phyloP scores from a whole-genome alignment of 2,329 filamentous ascomycete species.

The Tolypocladium ophioglossoides region DNA sequence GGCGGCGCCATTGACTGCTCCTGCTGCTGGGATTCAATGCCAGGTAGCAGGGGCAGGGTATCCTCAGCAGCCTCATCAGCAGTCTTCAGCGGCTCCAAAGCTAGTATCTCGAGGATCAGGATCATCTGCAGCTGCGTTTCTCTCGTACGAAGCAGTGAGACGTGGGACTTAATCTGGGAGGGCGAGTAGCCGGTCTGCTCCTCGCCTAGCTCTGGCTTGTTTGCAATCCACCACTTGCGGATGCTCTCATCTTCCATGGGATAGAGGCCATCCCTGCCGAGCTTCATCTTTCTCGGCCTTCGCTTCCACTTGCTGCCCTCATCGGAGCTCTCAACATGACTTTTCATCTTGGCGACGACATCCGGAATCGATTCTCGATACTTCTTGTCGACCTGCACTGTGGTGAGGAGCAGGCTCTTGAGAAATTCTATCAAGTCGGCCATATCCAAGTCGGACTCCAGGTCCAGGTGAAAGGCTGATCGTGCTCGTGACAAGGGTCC shows the following conservation, averaged over 20 bases:
- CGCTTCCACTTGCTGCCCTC: slow-evolving; percentile 33
- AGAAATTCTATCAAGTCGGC: slow-evolving; percentile 57
- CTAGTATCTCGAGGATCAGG: slow-evolving; percentile 64
- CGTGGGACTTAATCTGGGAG: slow-evolving; percentile 48
- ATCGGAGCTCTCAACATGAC: slow-evolving; percentile 45
- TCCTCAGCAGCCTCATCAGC: slow-evolving; percentile 30
- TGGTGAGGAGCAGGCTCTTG: slow-evolving; percentile 56
- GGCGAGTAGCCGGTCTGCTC: slow-evolving; percentile 36
- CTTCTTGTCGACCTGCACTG: slow-evolving; percentile 65
- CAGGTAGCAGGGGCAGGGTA: slow-evolving; percentile 34
- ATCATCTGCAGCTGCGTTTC: slow-evolving; percentile 78
- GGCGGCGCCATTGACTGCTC: slow-evolving; percentile 17
- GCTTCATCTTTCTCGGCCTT: slow-evolving; percentile 53
- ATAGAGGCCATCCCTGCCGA: slow-evolving; percentile 60
- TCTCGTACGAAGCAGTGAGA: slow-evolving; percentile 57
- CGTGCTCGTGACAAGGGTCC: slow-evolving; percentile 67
- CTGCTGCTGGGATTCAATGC: slow-evolving; percentile 16
- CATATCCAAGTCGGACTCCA: slow-evolving; percentile 49
- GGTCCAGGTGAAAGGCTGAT: slow-evolving; percentile 56
- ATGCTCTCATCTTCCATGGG: slow-evolving; percentile 54
- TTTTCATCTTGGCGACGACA: slow-evolving; percentile 47
- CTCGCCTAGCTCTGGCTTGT: slow-evolving; percentile 39
- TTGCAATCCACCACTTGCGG: slow-evolving; percentile 58
- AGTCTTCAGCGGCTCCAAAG: slow-evolving; percentile 47
- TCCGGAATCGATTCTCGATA: slow-evolving; percentile 61